Evolutionary conservation across 164 flowering plant species (phyloP).

Genomic region (Stephania japonica): DNA sequence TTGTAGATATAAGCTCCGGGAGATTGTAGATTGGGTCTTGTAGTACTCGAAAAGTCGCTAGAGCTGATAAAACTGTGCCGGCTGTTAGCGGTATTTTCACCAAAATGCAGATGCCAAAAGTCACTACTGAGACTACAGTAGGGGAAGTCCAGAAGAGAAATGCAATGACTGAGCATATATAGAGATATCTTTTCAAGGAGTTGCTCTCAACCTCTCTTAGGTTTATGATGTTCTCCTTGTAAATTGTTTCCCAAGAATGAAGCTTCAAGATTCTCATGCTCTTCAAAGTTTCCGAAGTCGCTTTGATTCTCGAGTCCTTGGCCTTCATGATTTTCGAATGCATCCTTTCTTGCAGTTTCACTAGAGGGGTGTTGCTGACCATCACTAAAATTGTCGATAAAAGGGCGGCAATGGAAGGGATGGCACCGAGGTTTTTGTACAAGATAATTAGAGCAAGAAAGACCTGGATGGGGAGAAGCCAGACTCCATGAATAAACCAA

Average conservation of each 20-base stretch:
- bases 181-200: conserved; percentile 59
- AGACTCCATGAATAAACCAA: conserved; percentile 53
- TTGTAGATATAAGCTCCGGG: conserved; percentile 69
- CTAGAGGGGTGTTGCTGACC: conserved; percentile 69
- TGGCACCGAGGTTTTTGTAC: conserved; percentile 54
- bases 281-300: conserved; percentile 66
- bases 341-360: conserved; percentile 48
- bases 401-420: conserved; percentile 56
- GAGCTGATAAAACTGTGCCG: conserved; percentile 63
- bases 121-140: conserved; percentile 61
- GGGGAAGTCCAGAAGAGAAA: conserved; percentile 88
- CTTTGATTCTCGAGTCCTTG: conserved; percentile 63
- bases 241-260: conserved; percentile 69
- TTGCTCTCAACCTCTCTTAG: conserved; percentile 51
- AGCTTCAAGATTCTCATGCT: conserved; percentile 71
- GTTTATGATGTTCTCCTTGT: conserved; percentile 41
- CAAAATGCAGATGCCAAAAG: conserved; percentile 65
- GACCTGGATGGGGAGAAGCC: conserved; percentile 82
- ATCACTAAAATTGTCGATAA: conserved; percentile 51
- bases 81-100: conserved; percentile 52
- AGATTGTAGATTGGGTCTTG: conserved; percentile 85
- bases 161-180: conserved; percentile 58
- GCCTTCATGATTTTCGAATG: conserved; percentile 79
- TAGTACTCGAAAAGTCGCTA: conserved; percentile 74
- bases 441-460: conserved; percentile 57